Evolutionary conservation across 2,329 filamentous ascomycete genomes (phyloP).

Genomic region (Didymella glomerata): DNA sequence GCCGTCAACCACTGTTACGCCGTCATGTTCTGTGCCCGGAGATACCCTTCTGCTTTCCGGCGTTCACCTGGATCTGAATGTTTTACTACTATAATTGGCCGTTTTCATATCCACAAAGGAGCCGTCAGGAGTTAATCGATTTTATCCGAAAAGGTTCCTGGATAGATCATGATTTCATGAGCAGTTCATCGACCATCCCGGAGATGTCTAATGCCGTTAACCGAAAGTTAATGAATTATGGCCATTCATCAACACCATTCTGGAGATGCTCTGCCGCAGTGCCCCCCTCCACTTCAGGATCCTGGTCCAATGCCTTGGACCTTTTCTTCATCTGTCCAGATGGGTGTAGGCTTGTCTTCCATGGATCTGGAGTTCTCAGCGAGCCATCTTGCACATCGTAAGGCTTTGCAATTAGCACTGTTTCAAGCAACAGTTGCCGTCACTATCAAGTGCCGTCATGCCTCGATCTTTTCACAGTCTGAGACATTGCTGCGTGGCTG

Average conservation of each 20-base stretch:
- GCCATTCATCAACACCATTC: conserved; percentile 12
- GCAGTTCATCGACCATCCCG: conserved; percentile 11
- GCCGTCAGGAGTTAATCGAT: conserved; percentile 35
- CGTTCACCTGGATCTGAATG: conserved; percentile 44
- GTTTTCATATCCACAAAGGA: conserved; percentile 36
- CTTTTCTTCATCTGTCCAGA: conserved; percentile 8
- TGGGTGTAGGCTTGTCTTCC: conserved; percentile 15
- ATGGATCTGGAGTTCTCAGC: conserved; percentile 2
- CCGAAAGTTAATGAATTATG: conserved; percentile 22
- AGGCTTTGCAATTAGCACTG: conserved; percentile 1
- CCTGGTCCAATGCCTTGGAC: conserved; percentile 1
- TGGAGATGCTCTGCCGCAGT: conserved; percentile 11
- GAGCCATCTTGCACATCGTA: conserved; percentile 5
- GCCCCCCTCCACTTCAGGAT: conserved; percentile 4
- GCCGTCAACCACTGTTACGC: conserved; percentile 41
- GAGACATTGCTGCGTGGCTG: conserved; percentile 14
- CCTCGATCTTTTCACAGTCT: not conserved
- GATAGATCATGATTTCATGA: conserved; percentile 27
- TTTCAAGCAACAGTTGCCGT: conserved; percentile 1
- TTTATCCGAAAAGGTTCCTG: conserved; percentile 37
- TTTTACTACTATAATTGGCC: conserved; percentile 40
- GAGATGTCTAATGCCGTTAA: conserved; percentile 23
- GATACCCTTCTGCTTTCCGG: conserved; percentile 49
- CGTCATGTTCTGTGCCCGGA: conserved; percentile 45
- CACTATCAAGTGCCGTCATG: not conserved